Evolutionary conservation across 805 yeast genomes (phyloP), one percentile per base, ranked within the genome.

Genomic region (Ogataea populi-albae): DNA sequence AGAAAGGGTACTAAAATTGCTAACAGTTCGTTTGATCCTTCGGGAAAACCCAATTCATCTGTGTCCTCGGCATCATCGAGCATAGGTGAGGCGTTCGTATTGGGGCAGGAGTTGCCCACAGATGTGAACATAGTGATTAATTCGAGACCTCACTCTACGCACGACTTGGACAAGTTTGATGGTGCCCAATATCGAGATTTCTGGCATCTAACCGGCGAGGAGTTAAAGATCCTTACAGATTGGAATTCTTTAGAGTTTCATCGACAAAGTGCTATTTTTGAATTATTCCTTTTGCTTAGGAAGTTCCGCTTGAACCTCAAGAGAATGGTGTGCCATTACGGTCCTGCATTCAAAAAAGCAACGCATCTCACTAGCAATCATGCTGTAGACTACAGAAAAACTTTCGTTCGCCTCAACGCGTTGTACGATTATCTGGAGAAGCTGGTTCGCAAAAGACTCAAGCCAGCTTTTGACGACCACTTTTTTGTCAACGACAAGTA

Each of bases 211-310:
- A 41, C 52, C 1, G 10, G 34, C 1, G 55, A 54, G 6, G 63
- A 59, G 28, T 46, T 47, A 1, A 18, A 19, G 19, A 27, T 26
- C 2, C 38, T 54, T 9, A 47, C 29, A 17, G 34, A 40, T 1
- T 59, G 64, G 64, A 47, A 53, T 20, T 29, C 47, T 9, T 27
- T 38, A 6, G 58, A 55, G 35, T 57, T 51, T 27, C 52, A 54
- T 19, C 46, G 52, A 21, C 63, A 59, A 40, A 56, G 50, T 23
- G 40, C 50, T 11, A 35, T 59, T n/a, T 58, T 58, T 41, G 64
- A 59, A 33, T 38, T 51, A 5, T 59, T 47, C 21, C 32, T 43
- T 6, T 37, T 55, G 18, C 37, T 59, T 17, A 49, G 49, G 18
- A 51, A 50, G 37, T 46, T 55, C 20, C 32, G 58, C 19, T 38